phyloP scores from a whole-genome alignment of 108 stramenopile species.

The Nannochloropsis gaditana region DNA sequence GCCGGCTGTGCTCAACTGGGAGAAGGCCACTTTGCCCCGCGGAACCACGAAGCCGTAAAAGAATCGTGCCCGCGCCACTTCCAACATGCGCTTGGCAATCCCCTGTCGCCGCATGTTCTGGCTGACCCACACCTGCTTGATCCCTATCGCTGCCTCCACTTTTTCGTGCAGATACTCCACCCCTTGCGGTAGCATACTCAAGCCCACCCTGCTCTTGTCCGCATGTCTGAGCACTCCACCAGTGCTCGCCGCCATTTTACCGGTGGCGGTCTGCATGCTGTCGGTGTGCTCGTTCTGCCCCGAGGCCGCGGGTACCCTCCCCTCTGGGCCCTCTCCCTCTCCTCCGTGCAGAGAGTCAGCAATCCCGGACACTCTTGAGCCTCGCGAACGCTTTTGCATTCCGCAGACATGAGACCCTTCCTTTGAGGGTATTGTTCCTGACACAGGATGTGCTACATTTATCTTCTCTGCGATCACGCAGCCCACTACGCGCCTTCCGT shows the following conservation, averaged over 20 bases:
- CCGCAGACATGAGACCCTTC: neutral
- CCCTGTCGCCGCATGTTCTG: neutral
- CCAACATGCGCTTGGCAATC: neutral
- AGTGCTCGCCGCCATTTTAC: neutral
- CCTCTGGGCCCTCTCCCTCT: neutral
- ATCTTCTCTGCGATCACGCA: neutral
- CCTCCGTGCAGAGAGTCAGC: neutral
- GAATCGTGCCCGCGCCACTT: neutral
- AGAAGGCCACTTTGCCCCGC: neutral
- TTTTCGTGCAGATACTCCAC: neutral
- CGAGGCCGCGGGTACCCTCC: neutral
- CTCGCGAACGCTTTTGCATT: neutral
- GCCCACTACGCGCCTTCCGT: neutral
- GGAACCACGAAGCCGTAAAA: neutral
- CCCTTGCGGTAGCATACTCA: neutral
- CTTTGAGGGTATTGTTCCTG: neutral
- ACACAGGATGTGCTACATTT: neutral
- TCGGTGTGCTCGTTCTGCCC: neutral
- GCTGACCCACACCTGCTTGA: constrained; percentile 3
- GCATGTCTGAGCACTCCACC: neutral
- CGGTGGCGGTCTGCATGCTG: neutral
- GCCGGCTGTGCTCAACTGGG: neutral
- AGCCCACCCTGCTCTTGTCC: neutral
- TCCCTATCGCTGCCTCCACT: neutral
- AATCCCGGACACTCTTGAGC: too few species aligned